Conservation (phyloP, 1,139 yeast species). For the Hansenula lynferdii region DNA sequence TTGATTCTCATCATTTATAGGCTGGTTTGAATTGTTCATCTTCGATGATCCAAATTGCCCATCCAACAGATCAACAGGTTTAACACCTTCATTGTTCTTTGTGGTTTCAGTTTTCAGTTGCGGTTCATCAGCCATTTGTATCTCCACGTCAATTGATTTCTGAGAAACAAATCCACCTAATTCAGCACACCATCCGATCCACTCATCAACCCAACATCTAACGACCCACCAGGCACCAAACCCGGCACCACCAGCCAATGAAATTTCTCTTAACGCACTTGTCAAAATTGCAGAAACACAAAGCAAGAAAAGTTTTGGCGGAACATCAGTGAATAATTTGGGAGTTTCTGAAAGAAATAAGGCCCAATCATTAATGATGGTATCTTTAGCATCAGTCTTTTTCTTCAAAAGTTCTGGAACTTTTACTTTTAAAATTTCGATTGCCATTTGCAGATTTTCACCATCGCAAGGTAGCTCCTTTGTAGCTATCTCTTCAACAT, state of each 20-base stretch:
- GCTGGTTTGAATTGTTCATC: too few relatives aligned
- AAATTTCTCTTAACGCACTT: conserved; percentile 61
- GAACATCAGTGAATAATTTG: conserved; percentile 35
- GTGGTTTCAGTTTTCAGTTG: conserved; percentile 2
- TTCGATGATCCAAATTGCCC: conserved; percentile 22
- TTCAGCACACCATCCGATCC: conserved; percentile 65
- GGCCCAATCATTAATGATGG: conserved; percentile 32
- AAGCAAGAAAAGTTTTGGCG: conserved; percentile 54
- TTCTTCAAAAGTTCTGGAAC: conserved; percentile 34
- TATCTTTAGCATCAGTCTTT: conserved; percentile 14
- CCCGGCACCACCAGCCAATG: conserved; percentile 53
- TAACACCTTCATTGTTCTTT: neutral
- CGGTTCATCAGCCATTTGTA: neutral
- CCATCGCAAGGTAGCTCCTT: conserved; percentile 53
- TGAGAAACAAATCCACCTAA: conserved; percentile 48
- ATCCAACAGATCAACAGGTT: conserved; percentile 15
- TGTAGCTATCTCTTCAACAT: conserved; percentile 43
- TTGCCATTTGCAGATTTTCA: conserved; percentile 29
- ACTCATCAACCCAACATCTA: conserved; percentile 75
- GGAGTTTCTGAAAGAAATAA: conserved; percentile 41
- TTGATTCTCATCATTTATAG: too few relatives aligned
- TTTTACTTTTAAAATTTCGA: conserved; percentile 38
- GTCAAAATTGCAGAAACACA: conserved; percentile 53
- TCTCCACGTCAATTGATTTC: neutral
- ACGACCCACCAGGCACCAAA: conserved; percentile 80